phyloP scores from a whole-genome alignment of 805 yeast genomes.

The Ogataea pignaliae region DNA sequence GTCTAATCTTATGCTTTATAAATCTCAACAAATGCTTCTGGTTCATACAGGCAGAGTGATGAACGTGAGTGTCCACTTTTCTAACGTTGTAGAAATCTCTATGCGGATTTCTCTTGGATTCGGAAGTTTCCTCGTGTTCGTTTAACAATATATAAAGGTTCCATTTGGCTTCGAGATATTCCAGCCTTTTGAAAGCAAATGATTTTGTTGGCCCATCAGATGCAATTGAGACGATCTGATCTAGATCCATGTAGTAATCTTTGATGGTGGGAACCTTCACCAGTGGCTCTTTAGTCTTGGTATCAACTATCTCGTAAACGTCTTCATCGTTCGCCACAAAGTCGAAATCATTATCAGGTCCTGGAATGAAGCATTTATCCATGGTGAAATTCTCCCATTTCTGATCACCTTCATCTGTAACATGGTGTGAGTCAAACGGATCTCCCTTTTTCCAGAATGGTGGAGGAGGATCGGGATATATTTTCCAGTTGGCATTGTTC shows the following conservation, averaged over 20 bases:
- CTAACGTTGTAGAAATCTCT: constrained; percentile 96
- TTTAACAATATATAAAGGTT: constrained; percentile 81
- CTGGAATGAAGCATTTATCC: constrained; percentile 52
- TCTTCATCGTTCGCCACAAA: constrained; percentile 56
- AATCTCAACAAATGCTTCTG: constrained; percentile 93
- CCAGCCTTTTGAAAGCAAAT: constrained; percentile 89
- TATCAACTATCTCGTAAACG: constrained; percentile 49
- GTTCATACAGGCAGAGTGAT: constrained; percentile 98
- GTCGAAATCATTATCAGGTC: constrained; percentile 34
- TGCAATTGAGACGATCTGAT: constrained; percentile 64
- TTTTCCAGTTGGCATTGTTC: constrained; percentile 64
- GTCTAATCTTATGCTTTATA: constrained; percentile 90
- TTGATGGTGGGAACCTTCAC: constrained; percentile 73
- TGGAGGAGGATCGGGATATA: constrained; percentile 91
- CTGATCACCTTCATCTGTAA: constrained; percentile 26
- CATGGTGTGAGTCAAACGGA: constrained; percentile 7
- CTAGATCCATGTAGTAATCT: constrained; percentile 84
- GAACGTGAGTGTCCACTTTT: constrained; percentile 97
- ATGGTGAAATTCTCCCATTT: constrained; percentile 55
- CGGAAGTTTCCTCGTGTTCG: constrained; percentile 89
- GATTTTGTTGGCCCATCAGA: constrained; percentile 96
- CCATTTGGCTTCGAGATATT: constrained; percentile 96
- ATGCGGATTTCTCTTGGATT: constrained; percentile 89
- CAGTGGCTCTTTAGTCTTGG: constrained; percentile 30
- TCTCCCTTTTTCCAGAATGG: constrained; percentile 69